Evolutionary conservation across 2,329 filamentous ascomycete species (phyloP).

Genomic region (Fusarium sp.): DNA sequence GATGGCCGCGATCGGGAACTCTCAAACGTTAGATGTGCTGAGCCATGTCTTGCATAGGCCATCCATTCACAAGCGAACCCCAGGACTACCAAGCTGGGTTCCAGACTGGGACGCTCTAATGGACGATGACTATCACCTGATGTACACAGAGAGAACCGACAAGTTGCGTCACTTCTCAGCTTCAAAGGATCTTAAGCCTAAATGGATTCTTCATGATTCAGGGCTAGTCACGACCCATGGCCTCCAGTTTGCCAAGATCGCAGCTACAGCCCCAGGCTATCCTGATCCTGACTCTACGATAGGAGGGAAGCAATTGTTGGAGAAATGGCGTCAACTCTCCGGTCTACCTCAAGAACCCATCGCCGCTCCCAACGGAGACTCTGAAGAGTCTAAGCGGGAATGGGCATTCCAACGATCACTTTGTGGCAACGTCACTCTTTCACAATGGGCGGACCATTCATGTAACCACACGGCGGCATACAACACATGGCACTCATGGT

Average conservation of each 20-base stretch:
- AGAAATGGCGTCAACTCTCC: background rate
- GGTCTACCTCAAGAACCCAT: background rate
- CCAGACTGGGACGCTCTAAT: constrained; percentile 19
- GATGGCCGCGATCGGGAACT: background rate
- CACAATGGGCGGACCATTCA: constrained; percentile 22
- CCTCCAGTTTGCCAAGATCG: background rate
- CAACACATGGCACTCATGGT: constrained; percentile 8
- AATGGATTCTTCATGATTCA: background rate
- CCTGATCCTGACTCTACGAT: background rate
- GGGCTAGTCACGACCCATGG: background rate
- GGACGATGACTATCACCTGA: constrained; percentile 9
- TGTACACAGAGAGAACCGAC: constrained; percentile 1
- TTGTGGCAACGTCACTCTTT: constrained; percentile 30
- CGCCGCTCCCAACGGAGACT: constrained; percentile 3
- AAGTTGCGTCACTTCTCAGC: background rate
- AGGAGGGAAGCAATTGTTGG: background rate
- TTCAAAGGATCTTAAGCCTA: background rate
- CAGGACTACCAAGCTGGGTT: constrained; percentile 9
- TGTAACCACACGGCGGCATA: constrained; percentile 1
- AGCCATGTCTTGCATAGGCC: constrained; percentile 19
- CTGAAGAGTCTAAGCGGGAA: constrained; percentile 7
- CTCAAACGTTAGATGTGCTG: background rate
- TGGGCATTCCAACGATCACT: constrained; percentile 7
- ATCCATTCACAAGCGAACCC: background rate
- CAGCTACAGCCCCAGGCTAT: background rate